phyloP scores from a whole-genome alignment of 805 yeast genomes.

The Sugiyamaella smithiae region DNA sequence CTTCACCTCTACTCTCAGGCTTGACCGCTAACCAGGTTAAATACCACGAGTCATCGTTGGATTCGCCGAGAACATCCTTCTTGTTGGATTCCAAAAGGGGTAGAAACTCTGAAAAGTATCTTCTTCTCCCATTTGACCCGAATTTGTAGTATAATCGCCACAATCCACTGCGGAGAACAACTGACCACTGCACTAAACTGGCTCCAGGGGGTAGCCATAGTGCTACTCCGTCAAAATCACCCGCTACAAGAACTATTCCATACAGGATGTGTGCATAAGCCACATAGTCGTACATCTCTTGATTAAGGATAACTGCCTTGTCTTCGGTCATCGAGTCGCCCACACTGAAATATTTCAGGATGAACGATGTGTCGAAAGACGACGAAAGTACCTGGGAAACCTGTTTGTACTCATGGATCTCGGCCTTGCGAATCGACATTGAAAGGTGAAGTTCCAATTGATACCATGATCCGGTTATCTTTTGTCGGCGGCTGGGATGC shows the following conservation, averaged over 20 bases:
- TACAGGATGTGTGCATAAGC: conserved; percentile 50
- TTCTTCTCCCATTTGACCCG: conserved; percentile 44
- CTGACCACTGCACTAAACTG: conserved; percentile 27
- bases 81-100: conserved; percentile 46
- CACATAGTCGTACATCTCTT: conserved; percentile 51
- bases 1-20: conserved; percentile 58
- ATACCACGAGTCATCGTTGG: conserved; percentile 49
- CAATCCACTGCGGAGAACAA: conserved; percentile 25
- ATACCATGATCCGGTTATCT: no score
- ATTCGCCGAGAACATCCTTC: conserved; percentile 40
- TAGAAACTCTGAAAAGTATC: conserved; percentile 50
- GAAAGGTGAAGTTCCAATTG: no score
- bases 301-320: conserved; percentile 43
- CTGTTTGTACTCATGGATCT: conserved; percentile 45
- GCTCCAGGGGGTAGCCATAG: conserved; percentile 34
- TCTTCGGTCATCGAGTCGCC: conserved; percentile 35
- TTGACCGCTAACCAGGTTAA: conserved; percentile 56
- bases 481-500: no score
- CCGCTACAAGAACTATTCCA: conserved; percentile 49
- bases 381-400: conserved; percentile 53
- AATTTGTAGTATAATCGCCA: conserved; percentile 40
- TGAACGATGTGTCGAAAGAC: conserved; percentile 55
- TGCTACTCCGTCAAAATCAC: conserved; percentile 47
- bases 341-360: conserved; percentile 49
- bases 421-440: conserved; percentile 14